phyloP scores from a whole-genome alignment of 2,329 filamentous ascomycete genomes.

The Massarina eburnea region DNA sequence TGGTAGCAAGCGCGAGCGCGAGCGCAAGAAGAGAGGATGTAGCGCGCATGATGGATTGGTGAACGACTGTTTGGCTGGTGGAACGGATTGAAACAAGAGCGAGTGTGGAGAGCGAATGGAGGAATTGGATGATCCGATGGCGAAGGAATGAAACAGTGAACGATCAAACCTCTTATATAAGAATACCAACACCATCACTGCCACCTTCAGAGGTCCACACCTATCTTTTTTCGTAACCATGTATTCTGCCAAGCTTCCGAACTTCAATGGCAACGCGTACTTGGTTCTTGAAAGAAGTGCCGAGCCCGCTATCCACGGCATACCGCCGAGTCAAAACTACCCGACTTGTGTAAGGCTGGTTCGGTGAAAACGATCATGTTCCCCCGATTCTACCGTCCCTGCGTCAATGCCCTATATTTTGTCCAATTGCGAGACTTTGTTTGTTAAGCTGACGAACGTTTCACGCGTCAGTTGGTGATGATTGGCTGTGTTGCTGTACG shows the following conservation, averaged over 20 bases:
- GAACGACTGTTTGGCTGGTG: neutral
- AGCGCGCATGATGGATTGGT: slow-evolving; percentile 6
- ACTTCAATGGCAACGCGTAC: slow-evolving; percentile 2
- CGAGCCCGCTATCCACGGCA: neutral
- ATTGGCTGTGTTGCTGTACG: slow-evolving; percentile 2
- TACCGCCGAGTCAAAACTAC: neutral
- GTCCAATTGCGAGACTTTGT: neutral
- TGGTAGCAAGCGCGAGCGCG: neutral
- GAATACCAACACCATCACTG: neutral
- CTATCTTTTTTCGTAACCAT: neutral
- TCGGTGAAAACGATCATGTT: no score
- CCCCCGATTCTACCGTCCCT: neutral
- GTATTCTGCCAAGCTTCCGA: neutral
- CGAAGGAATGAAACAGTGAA: neutral
- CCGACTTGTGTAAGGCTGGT: neutral
- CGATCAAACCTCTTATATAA: neutral
- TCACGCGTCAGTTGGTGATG: neutral
- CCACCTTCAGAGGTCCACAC: no score
- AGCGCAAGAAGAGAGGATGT: slow-evolving; percentile 1
- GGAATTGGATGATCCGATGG: neutral
- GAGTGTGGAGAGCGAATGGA: neutral
- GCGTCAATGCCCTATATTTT: neutral
- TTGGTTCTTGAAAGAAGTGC: neutral
- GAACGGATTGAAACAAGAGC: neutral
- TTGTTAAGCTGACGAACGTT: neutral